Base-by-base conservation (phyloP, 2,329 filamentous ascomycete genomes). In the Helicocarpus griseus region DNA sequence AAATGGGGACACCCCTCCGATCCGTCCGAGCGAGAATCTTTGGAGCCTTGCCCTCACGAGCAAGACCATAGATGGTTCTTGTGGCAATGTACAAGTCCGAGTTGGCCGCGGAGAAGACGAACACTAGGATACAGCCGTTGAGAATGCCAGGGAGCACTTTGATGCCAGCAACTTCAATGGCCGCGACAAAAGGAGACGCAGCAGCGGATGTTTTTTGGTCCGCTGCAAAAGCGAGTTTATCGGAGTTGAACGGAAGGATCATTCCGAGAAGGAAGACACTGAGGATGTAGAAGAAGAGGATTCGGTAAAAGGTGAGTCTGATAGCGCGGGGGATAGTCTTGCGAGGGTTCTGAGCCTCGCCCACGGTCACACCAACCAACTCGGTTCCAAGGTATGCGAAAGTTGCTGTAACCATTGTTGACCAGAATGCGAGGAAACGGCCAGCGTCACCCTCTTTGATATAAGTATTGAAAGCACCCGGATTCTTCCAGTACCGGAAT, bases 51-150 rank as follows among this genome's bases (percentile, higher is more conserved):
- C 82, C 81, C 61, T 88, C 83, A 6, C 80, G 77, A 1, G 87
- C 82, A 5, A 91, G 77, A 53, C 89, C 89, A 95, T 63, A 81
- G 84, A 91, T 69, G 0, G 86, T 89, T 28, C 87, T 79, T 2
- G 83, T 86, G 41, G 81, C 74, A 2, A 73, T 71, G 59, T 76
- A 75, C 39, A 89, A 70, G 61, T 77, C 79, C 57, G 84, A 81
- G 59, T 88, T 89, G 0, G 79, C 81, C 0, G 84, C 77, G 0
- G 84, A 87, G 69, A 80, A 83, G 0, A 83, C 85, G 0, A 83
- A 85, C 0, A 82, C 85, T 56, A 89, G 75, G 58, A 90, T 83
- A 28, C 89, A 75, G 29, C 83, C 86, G 64, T 91, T 91, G 66
- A 90, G 82, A 49, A 90, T 78, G 4, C 80, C 81, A 0, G 85